Evolutionary conservation across 2,329 filamentous ascomycete genomes (phyloP).

Genomic region (Apiospora pterosperma): DNA sequence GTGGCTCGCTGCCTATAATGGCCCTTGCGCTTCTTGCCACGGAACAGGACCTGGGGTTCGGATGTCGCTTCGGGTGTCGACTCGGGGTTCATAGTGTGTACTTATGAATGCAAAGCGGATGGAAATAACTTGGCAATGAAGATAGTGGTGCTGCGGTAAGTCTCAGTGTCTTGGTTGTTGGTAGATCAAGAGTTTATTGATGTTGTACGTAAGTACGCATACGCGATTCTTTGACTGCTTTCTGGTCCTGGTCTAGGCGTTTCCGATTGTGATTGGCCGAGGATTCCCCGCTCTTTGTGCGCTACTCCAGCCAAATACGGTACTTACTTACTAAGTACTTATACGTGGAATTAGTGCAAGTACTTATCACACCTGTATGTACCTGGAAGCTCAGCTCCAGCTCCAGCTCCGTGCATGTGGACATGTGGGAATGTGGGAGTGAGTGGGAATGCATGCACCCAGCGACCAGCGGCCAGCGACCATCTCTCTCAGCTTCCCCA

Average conservation of each 20-base stretch:
- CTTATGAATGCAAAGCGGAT: not conserved
- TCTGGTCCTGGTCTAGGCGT: not conserved
- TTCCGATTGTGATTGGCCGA: not conserved
- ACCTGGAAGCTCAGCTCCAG: not conserved
- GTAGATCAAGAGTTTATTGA: not conserved
- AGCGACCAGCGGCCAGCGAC: too few relatives aligned
- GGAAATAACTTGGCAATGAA: not conserved
- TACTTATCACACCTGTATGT: too few relatives aligned
- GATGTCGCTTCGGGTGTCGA: slow-evolving; percentile 15
- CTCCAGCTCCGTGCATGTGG: not conserved
- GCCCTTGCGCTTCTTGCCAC: slow-evolving; percentile 57
- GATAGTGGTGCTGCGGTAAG: not conserved
- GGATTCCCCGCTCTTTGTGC: not conserved
- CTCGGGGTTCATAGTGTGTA: slow-evolving; percentile 19
- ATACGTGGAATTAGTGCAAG: too few relatives aligned
- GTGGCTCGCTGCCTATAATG: slow-evolving; percentile 49
- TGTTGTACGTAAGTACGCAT: not conserved
- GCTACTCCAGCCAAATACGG: not conserved
- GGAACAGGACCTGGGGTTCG: slow-evolving; percentile 45
- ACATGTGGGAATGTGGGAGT: not conserved
- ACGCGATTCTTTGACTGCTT: not conserved
- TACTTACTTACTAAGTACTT: too few relatives aligned
- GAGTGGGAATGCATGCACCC: not conserved
- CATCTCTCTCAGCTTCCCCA: not conserved
- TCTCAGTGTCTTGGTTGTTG: not conserved